Conservation (phyloP, 1,139 yeast genomes). For the Debaryomyces sp. region DNA sequence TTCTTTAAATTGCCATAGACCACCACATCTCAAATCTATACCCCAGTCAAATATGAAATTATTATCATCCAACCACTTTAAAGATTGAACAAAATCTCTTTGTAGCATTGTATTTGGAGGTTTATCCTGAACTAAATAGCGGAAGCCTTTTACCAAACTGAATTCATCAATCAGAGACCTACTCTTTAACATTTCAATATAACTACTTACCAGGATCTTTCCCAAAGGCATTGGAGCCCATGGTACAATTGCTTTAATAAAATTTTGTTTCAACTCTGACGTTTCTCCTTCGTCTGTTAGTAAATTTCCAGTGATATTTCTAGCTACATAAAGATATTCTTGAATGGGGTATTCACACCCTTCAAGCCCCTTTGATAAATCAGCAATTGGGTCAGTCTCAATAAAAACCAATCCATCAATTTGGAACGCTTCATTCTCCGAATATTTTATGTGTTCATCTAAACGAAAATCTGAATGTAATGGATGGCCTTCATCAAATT, state of each 20-base stretch:
- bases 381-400: constrained; percentile 5
- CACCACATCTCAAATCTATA: constrained; percentile 38
- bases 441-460: neutral
- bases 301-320: neutral
- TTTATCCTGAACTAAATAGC: constrained; percentile 45
- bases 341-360: constrained; percentile 7
- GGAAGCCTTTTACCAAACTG: constrained; percentile 30
- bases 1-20: constrained; percentile 42
- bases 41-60: constrained; percentile 41
- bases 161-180: constrained; percentile 10
- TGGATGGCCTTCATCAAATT: constrained; percentile 3
- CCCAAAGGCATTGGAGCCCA: constrained; percentile 23
- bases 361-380: neutral
- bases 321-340: neutral
- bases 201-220: constrained; percentile 10
- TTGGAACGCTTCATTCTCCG: neutral
- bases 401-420: constrained; percentile 7
- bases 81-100: constrained; percentile 24
- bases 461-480: constrained; percentile 1
- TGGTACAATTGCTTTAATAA: constrained; percentile 18
- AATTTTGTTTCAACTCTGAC: neutral
- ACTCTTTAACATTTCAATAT: constrained; percentile 12
- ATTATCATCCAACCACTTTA: constrained; percentile 31
- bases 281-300: neutral
- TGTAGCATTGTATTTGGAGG: constrained; percentile 32